Percentiles rank a stretch among this genome's conserved stretches.
Conservation (phyloP, 2,329 filamentous ascomycete species). For the Cladobotryum protrusum region DNA sequence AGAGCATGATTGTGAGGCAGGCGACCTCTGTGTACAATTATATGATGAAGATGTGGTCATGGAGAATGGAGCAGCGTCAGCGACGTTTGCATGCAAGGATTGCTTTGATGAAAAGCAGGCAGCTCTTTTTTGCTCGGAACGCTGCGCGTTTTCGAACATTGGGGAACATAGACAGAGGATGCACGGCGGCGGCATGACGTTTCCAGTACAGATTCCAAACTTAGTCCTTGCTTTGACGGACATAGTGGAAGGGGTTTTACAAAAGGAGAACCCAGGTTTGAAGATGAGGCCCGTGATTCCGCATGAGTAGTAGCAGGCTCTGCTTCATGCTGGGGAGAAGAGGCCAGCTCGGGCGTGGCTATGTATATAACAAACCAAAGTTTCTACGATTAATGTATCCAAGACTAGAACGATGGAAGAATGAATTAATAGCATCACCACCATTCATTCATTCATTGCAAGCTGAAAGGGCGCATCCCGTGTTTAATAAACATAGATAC, state of each 20-base stretch:
- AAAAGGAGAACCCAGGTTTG: slow-evolving; percentile 28
- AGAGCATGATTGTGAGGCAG: slow-evolving; percentile 37
- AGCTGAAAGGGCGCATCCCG: too few relatives aligned
- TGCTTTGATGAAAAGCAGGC: slow-evolving; percentile 33
- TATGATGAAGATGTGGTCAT: slow-evolving; percentile 35
- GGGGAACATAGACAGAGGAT: slow-evolving; percentile 30
- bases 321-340: too few relatives aligned
- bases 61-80: slow-evolving; percentile 26
- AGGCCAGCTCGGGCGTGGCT: background rate
- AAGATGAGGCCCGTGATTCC: slow-evolving; percentile 19
- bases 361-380: background rate
- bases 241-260: slow-evolving; percentile 22
- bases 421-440: too few relatives aligned
- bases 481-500: too few relatives aligned
- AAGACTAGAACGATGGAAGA: too few relatives aligned
- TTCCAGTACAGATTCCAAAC: slow-evolving; percentile 16
- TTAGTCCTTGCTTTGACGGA: slow-evolving; percentile 19
- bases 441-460: too few relatives aligned
- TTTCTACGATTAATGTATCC: background rate
- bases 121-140: slow-evolving; percentile 36
- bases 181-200: slow-evolving; percentile 23
- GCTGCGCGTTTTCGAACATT: slow-evolving; percentile 38
- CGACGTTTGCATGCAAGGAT: slow-evolving; percentile 34
- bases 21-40: slow-evolving; percentile 33
- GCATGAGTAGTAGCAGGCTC: background rate